A percentile compares a stretch with the other conserved stretches of the same genome.
Conservation (phyloP, 169 alveolate species). For the Sarcocystis neurona region DNA sequence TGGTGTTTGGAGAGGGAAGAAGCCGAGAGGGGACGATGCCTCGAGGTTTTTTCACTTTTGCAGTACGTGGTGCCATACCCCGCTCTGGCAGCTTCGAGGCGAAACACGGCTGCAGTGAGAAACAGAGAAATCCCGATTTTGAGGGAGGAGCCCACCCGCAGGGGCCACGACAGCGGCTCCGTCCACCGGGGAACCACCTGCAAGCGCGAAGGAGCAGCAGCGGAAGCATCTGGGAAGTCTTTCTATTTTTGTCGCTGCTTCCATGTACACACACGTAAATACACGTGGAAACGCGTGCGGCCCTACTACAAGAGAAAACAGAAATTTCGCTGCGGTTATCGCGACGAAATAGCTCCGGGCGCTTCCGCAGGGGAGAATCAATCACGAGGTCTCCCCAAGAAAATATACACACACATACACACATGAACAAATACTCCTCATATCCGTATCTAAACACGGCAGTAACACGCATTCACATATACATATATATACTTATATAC, state of each 20-base stretch:
- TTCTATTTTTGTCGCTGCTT: too few relatives aligned
- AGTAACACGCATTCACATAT: not conserved
- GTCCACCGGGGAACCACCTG: slow-evolving; percentile 23
- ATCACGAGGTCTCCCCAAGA: not conserved
- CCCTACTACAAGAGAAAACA: not conserved
- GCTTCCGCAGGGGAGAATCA: not conserved
- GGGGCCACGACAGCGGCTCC: slow-evolving; percentile 19
- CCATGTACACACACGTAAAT: too few relatives aligned
- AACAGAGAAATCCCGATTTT: not conserved
- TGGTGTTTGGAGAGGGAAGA: not conserved
- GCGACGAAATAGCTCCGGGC: not conserved
- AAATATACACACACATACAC: not conserved
- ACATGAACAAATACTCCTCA: not conserved
- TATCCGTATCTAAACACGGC: not conserved
- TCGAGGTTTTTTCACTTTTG: not conserved
- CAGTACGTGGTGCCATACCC: not conserved
- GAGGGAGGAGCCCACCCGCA: slow-evolving; percentile 13
- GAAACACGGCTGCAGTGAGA: not conserved
- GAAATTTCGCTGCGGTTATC: too few relatives aligned
- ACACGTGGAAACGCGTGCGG: not conserved
- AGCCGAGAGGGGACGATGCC: not conserved
- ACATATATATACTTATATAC: not conserved
- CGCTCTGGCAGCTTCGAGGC: slow-evolving; percentile 10
- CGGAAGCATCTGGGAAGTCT: too few relatives aligned
- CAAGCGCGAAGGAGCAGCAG: too few relatives aligned